Evolutionary conservation across 2,329 filamentous ascomycete species (phyloP).

Genomic region (Tolypocladium pustulatum): DNA sequence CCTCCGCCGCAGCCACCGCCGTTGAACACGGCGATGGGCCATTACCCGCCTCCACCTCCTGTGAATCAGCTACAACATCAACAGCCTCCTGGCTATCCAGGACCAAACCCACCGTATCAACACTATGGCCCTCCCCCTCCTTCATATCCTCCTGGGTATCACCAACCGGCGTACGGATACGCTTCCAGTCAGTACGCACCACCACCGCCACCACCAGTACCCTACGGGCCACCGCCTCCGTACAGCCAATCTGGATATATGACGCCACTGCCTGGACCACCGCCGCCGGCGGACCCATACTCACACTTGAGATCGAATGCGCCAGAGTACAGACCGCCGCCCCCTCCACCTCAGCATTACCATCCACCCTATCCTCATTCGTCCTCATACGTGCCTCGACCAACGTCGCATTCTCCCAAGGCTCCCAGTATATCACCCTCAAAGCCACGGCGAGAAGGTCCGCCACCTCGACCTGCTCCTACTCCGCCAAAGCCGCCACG

Average conservation of each 20-base stretch:
- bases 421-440: not conserved
- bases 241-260: not conserved
- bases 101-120: not conserved
- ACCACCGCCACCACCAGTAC: not conserved
- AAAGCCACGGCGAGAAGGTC: constrained; percentile 1
- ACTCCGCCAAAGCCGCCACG: constrained; percentile 5
- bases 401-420: not conserved
- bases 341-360: not conserved
- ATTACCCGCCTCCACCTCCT: constrained; percentile 13
- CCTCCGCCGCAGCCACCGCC: constrained; percentile 8
- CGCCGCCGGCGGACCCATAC: constrained; percentile 3
- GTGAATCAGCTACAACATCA: constrained; percentile 14
- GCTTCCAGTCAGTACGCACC: constrained; percentile 5
- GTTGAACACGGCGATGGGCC: constrained; percentile 4
- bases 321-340: constrained; percentile 1
- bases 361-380: not conserved
- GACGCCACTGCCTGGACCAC: constrained; percentile 8
- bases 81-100: constrained; percentile 8
- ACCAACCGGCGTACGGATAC: constrained; percentile 13
- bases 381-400: not conserved
- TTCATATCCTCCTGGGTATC: constrained; percentile 14
- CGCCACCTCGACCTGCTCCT: not conserved
- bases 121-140: constrained; percentile 1
- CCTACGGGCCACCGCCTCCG: not conserved
- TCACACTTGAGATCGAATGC: not conserved